A percentile compares a stretch with the other conserved stretches of the same genome.
Evolutionary conservation across 2,329 filamentous ascomycete genomes (phyloP).

Genomic region (Pseudogymnoascus sp.): DNA sequence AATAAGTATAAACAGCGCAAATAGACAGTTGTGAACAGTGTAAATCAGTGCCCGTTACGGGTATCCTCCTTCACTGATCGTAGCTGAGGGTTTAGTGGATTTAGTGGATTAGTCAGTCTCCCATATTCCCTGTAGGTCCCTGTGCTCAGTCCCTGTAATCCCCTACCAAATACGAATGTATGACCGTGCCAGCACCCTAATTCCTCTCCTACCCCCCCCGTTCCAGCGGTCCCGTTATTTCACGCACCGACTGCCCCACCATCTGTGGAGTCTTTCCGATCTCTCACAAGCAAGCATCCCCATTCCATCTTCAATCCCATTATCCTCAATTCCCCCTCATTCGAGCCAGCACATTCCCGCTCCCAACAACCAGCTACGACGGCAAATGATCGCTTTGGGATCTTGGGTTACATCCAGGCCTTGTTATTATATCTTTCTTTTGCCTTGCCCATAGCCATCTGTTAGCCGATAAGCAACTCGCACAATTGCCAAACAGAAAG

Average conservation of each 20-base stretch:
- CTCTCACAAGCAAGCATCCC: constrained; percentile 5
- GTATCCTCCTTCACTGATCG: not conserved
- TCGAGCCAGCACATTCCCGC: not conserved
- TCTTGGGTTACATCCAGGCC: not conserved
- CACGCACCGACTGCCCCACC: not conserved
- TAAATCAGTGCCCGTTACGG: not conserved
- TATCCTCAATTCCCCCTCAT: constrained; percentile 4
- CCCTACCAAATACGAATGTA: not conserved
- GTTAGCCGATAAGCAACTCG: constrained; percentile 7
- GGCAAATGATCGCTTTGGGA: not conserved
- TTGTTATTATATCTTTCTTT: not conserved
- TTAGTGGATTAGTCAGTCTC: not conserved
- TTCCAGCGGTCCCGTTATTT: not conserved
- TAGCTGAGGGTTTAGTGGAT: not conserved
- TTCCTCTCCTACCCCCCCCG: not conserved
- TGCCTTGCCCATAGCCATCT: not conserved
- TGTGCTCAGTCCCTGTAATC: not conserved
- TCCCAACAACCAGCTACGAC: not conserved
- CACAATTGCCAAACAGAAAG: constrained; percentile 5
- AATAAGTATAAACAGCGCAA: not conserved
- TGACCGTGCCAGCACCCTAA: not conserved
- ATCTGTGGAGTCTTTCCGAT: not conserved
- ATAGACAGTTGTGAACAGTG: not conserved
- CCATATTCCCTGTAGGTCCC: not conserved
- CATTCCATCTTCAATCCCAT: constrained; percentile 1